phyloP scores from a whole-genome alignment of 106 monocot genomes.

The Apostasia shenzhenica region DNA sequence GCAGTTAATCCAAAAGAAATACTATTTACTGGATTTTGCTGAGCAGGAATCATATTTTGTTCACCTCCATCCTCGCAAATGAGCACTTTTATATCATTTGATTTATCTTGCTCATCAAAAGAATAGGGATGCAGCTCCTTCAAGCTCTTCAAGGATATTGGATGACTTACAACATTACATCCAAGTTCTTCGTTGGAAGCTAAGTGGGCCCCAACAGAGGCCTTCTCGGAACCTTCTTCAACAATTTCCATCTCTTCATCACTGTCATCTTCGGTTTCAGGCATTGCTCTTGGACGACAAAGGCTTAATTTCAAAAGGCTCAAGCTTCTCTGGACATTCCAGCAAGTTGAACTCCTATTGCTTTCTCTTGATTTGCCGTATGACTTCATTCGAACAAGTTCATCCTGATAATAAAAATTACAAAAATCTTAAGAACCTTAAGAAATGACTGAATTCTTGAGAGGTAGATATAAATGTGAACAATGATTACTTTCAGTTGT shows the following conservation, averaged over 20 bases:
- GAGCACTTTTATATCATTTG: constrained; percentile 3
- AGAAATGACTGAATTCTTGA: not conserved
- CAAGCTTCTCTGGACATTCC: constrained; percentile 71
- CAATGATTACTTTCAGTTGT: constrained; percentile 51
- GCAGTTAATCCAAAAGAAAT: not conserved
- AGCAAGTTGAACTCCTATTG: constrained; percentile 54
- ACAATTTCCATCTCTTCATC: constrained; percentile 93
- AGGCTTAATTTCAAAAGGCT: constrained; percentile 69
- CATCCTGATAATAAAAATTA: constrained; percentile 23
- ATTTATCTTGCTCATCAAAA: not conserved
- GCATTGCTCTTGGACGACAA: constrained; percentile 29
- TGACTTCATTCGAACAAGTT: constrained; percentile 77
- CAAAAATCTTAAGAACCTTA: not conserved
- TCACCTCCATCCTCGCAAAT: not conserved
- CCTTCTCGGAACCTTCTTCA: constrained; percentile 60
- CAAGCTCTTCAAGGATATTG: not conserved
- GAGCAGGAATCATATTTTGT: not conserved
- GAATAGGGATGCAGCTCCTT: not conserved
- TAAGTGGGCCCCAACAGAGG: constrained; percentile 10
- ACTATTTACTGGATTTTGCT: not conserved
- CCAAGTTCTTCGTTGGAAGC: constrained; percentile 9
- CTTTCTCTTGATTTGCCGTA: constrained; percentile 25
- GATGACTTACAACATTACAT: not conserved
- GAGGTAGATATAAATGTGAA: not conserved
- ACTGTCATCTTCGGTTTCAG: constrained; percentile 41